These are phyloP conservation scores for Daldinia sp. DNA, from an alignment of 2,329 filamentous ascomycete species.

Conservation along the genomic window DNA sequence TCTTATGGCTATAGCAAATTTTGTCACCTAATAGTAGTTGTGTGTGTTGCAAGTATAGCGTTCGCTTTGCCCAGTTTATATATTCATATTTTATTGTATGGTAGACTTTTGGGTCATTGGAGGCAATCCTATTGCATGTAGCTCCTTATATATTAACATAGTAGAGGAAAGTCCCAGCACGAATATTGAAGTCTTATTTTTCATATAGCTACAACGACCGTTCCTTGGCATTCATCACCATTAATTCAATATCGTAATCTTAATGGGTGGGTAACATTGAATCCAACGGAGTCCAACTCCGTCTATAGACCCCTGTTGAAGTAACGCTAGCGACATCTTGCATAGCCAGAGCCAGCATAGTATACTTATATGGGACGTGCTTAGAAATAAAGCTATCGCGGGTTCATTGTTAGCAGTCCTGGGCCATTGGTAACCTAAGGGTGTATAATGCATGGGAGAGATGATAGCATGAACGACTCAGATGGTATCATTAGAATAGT, in stretches of 20 bases:
- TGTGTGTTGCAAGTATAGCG: too few relatives aligned
- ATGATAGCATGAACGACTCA: neutral
- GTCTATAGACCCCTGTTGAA: conserved; percentile 2
- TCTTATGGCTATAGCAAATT: neutral
- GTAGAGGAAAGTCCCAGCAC: neutral
- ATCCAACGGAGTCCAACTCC: conserved; percentile 24
- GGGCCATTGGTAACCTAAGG: neutral
- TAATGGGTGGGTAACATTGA: neutral
- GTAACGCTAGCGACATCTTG: neutral
- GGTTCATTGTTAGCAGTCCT: neutral
- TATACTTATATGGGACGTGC: neutral
- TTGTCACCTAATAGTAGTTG: too few relatives aligned
- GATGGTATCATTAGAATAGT: neutral
- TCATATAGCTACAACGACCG: neutral
- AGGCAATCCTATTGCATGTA: too few relatives aligned
- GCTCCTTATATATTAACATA: too few relatives aligned
- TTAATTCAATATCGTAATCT: neutral
- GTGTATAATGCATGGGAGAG: too few relatives aligned
- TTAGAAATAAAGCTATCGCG: neutral
- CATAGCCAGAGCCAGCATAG: neutral
- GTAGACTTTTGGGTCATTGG: too few relatives aligned
- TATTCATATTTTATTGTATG: too few relatives aligned
- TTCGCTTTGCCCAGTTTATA: too few relatives aligned
- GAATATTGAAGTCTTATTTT: neutral
- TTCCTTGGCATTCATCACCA: neutral